Conservation (phyloP, 257 asterid species). For the Solanum pimpinellifolium region DNA sequence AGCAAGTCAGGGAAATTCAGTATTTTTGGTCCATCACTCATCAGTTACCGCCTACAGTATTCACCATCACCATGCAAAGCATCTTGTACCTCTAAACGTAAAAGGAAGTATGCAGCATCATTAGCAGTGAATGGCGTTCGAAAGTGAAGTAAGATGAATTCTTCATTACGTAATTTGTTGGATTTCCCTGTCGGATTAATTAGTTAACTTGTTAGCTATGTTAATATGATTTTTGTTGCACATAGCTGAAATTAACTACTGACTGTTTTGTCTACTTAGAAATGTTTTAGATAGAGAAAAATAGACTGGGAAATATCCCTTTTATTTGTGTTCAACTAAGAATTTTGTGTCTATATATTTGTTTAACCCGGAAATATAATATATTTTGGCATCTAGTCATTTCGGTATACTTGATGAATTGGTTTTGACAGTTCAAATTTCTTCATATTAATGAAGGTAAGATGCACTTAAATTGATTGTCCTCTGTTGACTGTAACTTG, state of each 20-base stretch:
- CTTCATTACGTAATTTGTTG: not conserved
- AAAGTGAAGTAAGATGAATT: conserved; percentile 5
- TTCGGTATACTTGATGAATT: not conserved
- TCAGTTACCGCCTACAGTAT: conserved; percentile 49
- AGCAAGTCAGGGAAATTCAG: conserved; percentile 61
- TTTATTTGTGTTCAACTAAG: not conserved
- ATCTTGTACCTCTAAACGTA: conserved; percentile 21
- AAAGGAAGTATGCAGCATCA: conserved; percentile 11
- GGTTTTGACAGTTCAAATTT: not conserved
- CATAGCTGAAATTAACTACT: conserved; percentile 18
- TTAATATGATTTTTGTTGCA: conserved; percentile 1
- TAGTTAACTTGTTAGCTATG: not conserved
- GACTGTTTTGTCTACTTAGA: conserved; percentile 16
- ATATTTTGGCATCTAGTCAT: not conserved
- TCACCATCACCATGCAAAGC: conserved; percentile 19
- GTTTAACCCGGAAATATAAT: not conserved
- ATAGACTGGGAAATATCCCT: not conserved
- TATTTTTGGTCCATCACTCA: conserved; percentile 59
- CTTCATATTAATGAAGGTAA: not conserved
- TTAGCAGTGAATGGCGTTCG: not conserved
- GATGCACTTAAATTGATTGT: not conserved
- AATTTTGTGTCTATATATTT: not conserved
- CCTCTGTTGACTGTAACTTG: not conserved
- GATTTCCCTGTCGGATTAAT: not conserved
- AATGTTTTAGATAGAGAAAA: not conserved